Percentiles rank a stretch among this genome's conserved stretches.
Evolutionary conservation across 805 yeast genomes (phyloP).

Genomic region (Tetrapisispora namnaoensis): DNA sequence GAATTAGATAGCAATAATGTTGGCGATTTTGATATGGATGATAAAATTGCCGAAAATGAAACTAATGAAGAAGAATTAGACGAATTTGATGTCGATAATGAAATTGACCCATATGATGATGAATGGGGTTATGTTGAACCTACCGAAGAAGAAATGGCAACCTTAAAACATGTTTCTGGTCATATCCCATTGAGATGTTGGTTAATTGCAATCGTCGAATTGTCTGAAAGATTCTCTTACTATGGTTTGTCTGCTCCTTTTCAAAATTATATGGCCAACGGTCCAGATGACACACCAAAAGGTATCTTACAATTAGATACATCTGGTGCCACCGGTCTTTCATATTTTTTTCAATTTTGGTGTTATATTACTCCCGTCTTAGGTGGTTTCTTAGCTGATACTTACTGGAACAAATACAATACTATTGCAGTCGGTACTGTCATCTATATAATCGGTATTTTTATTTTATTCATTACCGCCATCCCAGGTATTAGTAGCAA

Average conservation of each 20-base stretch:
- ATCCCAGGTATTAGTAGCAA: constrained; percentile 44
- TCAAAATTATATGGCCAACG: constrained; percentile 66
- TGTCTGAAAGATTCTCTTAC: constrained; percentile 73
- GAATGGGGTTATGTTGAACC: constrained; percentile 14
- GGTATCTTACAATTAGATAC: constrained; percentile 56
- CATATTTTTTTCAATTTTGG: constrained; percentile 73
- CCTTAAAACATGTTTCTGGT: constrained; percentile 31
- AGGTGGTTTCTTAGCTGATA: constrained; percentile 70
- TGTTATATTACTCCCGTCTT: constrained; percentile 71
- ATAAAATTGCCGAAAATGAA: constrained; percentile 1
- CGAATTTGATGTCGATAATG: neutral
- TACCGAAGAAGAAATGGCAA: constrained; percentile 24
- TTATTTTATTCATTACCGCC: constrained; percentile 59
- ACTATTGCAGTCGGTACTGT: constrained; percentile 54
- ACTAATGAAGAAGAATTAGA: constrained; percentile 3
- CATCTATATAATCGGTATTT: constrained; percentile 51
- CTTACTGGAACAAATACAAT: constrained; percentile 60
- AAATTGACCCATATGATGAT: neutral
- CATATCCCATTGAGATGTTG: constrained; percentile 40
- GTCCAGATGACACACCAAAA: constrained; percentile 32
- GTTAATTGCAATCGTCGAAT: constrained; percentile 56
- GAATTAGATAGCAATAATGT: neutral
- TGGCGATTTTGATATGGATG: neutral
- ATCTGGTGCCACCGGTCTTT: constrained; percentile 59
- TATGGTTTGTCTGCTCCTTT: constrained; percentile 71